These are phyloP conservation scores for Trametes elegans DNA, from an alignment of 768 basidiomycete species.

Conservation along the genomic window DNA sequence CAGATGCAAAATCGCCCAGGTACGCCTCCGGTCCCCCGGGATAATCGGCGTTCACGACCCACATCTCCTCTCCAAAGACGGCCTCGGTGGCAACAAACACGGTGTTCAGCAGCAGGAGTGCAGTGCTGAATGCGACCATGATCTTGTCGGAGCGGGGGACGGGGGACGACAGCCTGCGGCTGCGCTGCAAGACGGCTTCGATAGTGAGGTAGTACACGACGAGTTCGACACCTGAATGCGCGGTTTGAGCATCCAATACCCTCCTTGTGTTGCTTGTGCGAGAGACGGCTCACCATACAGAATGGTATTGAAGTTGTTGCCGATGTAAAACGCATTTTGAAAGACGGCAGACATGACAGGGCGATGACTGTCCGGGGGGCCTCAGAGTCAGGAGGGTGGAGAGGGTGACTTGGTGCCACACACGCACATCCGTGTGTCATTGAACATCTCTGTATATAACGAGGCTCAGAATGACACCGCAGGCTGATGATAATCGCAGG, in stretches of 20 bases:
- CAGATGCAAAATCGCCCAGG: slow-evolving; percentile 25
- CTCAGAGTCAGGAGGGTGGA: no score
- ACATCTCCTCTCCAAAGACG: slow-evolving; percentile 36
- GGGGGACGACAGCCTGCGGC: no score
- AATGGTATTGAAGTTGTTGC: slow-evolving; percentile 28
- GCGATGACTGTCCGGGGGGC: no score
- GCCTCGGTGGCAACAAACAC: slow-evolving; percentile 29
- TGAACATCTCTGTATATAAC: no score
- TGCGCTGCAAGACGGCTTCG: slow-evolving; percentile 11
- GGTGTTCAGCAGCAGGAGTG: slow-evolving; percentile 33
- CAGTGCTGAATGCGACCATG: slow-evolving; percentile 25
- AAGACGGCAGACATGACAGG: slow-evolving; percentile 16
- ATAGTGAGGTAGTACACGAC: slow-evolving; percentile 27
- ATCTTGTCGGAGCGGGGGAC: slow-evolving; percentile 12
- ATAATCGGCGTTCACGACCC: slow-evolving; percentile 32
- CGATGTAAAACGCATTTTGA: slow-evolving; percentile 27
- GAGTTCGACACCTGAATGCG: slow-evolving; percentile 25
- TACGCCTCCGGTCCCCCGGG: slow-evolving; percentile 38
- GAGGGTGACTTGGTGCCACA: no score
- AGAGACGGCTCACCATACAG: slow-evolving; percentile 24
- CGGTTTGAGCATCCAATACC: background rate
- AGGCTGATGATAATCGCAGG: no score
- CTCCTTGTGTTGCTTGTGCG: background rate
- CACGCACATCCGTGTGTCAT: no score
- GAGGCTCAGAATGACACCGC: no score